phyloP scores from a whole-genome alignment of 305 asterid genomes.

The Rubia tinctorum region DNA sequence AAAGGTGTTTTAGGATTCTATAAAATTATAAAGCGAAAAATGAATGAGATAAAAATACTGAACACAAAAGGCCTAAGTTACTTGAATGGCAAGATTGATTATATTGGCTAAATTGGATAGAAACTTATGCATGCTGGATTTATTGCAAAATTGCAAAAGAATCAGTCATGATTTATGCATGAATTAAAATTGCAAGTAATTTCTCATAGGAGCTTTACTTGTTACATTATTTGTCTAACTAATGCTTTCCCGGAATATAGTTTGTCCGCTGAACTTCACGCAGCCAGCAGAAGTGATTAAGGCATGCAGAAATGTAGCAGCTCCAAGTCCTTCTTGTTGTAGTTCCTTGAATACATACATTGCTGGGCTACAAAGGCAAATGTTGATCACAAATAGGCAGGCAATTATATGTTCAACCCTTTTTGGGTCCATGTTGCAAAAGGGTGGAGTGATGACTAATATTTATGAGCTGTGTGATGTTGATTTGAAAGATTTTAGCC shows the following conservation, averaged over 20 bases:
- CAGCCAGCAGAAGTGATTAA: slow-evolving; percentile 76
- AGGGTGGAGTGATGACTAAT: slow-evolving; percentile 85
- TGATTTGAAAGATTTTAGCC: slow-evolving; percentile 94
- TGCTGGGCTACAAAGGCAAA: slow-evolving; percentile 72
- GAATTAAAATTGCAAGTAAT: not conserved
- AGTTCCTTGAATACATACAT: slow-evolving; percentile 72
- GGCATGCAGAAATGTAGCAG: slow-evolving; percentile 73
- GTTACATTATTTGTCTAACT: not conserved
- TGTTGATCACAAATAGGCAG: slow-evolving; percentile 90
- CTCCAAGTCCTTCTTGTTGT: slow-evolving; percentile 91
- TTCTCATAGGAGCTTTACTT: not conserved
- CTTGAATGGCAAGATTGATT: not conserved
- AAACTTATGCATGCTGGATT: not conserved
- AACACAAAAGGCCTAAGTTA: not conserved
- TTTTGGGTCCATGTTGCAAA: slow-evolving; percentile 79
- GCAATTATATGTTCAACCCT: slow-evolving; percentile 80
- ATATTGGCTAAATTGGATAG: not conserved
- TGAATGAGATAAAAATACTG: not conserved
- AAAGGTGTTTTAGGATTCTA: too few relatives aligned
- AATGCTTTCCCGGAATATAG: slow-evolving; percentile 36
- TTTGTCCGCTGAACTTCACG: slow-evolving; percentile 81
- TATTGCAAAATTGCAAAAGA: not conserved
- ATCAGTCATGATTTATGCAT: not conserved
- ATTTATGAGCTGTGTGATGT: slow-evolving; percentile 94
- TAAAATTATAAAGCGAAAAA: not conserved